Evolutionary conservation across 495 filamentous ascomycete genomes (phyloP).

Genomic region (Annulohypoxylon stygium): DNA sequence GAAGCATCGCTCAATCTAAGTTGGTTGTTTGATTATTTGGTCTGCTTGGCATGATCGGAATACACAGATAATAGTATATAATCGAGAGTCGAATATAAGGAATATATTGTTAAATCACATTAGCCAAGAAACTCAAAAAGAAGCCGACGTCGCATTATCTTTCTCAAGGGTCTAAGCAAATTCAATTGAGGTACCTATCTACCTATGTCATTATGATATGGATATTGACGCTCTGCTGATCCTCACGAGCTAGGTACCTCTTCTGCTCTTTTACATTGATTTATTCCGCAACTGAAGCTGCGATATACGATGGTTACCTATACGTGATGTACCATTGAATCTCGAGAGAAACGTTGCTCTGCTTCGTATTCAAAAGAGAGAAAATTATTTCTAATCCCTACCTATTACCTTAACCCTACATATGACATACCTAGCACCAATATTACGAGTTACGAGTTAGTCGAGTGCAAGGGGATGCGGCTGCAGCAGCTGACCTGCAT

Average conservation of each 20-base stretch:
- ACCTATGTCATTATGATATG: not conserved
- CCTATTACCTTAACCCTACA: not conserved
- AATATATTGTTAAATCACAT: slow-evolving; percentile 13
- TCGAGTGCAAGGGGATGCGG: slow-evolving; percentile 26
- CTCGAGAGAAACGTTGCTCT: not conserved
- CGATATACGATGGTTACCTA: not conserved
- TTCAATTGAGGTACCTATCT: not conserved
- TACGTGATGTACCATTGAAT: slow-evolving; percentile 5
- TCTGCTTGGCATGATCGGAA: not conserved
- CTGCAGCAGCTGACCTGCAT: slow-evolving; percentile 39
- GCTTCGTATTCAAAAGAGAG: slow-evolving; percentile 5
- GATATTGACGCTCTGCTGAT: not conserved
- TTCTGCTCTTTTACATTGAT: not conserved
- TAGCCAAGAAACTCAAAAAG: slow-evolving; percentile 7
- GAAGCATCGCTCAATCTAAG: not conserved
- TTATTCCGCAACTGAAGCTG: not conserved
- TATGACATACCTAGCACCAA: not conserved
- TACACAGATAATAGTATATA: not conserved
- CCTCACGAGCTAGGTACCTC: not conserved
- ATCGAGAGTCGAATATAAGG: slow-evolving; percentile 9
- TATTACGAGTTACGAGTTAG: slow-evolving; percentile 27
- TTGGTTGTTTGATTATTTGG: not conserved
- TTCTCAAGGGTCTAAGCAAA: not conserved
- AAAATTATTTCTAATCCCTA: not conserved
- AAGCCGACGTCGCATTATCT: not conserved